Percentiles rank a stretch among this genome's conserved stretches.
Conservation (phyloP, 2,329 filamentous ascomycete species). For the Fusarium napiforme region DNA sequence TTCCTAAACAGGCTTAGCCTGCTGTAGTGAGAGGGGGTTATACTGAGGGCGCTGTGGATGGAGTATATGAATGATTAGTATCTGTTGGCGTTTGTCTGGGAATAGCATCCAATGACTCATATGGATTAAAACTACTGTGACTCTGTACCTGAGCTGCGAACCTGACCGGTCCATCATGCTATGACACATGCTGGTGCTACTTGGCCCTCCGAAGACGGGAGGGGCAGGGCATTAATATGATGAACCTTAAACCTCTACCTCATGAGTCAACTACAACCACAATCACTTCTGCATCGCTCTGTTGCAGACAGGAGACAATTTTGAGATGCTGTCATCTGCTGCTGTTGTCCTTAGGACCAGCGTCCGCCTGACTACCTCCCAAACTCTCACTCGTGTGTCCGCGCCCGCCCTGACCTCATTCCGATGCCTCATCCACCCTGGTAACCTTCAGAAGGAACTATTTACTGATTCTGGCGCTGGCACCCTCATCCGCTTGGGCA, state of each 20-base stretch:
- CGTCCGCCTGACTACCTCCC: neutral
- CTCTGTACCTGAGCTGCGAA: neutral
- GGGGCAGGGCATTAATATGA: neutral
- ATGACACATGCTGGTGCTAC: neutral
- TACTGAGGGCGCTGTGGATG: fast-evolving
- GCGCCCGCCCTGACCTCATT: neutral
- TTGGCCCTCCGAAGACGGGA: neutral
- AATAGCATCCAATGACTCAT: too few relatives aligned
- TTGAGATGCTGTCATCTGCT: neutral
- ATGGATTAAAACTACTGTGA: neutral
- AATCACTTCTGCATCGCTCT: neutral
- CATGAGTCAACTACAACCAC: neutral
- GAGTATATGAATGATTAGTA: neutral
- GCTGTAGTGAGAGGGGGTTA: constrained; percentile 1
- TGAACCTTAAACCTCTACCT: neutral
- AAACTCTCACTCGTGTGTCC: neutral
- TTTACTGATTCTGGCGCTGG: neutral
- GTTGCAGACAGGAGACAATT: neutral
- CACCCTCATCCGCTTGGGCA: neutral
- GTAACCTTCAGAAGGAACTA: neutral
- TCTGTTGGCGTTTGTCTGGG: too few relatives aligned
- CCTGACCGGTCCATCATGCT: neutral
- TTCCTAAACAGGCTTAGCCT: neutral
- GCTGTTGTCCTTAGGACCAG: neutral
- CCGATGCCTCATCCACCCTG: neutral